A percentile compares a stretch with the other conserved stretches of the same genome.
phyloP scores from a whole-genome alignment of 148 eudicot genomes.

The Amaranthus palmeri region DNA sequence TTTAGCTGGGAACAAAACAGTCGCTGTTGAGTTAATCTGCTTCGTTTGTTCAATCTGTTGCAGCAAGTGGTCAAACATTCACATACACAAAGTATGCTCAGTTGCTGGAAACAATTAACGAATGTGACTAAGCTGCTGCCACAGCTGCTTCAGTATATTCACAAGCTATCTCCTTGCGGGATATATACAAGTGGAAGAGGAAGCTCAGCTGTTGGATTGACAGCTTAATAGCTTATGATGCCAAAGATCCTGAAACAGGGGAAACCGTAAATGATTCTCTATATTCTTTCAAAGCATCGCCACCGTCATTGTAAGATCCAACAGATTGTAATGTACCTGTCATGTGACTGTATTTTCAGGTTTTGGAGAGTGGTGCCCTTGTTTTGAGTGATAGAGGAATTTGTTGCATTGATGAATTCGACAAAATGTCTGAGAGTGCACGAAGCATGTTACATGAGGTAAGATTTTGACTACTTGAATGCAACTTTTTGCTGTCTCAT shows the following conservation, averaged over 20 bases:
- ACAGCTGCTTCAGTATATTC: too few species aligned
- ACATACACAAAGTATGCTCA: too few species aligned
- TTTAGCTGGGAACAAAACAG: too few species aligned
- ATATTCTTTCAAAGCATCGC: neutral
- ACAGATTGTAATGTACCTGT: neutral
- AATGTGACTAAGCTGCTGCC: too few species aligned
- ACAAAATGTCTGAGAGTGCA: constrained; percentile 96
- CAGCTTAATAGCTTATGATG: constrained; percentile 94
- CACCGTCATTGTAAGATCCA: neutral
- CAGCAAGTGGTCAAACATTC: too few species aligned
- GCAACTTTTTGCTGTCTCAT: neutral
- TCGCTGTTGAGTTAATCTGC: too few species aligned
- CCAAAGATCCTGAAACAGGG: constrained; percentile 98
- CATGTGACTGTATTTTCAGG: constrained; percentile 39
- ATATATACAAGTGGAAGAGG: too few species aligned
- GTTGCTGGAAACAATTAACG: too few species aligned
- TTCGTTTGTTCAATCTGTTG: too few species aligned
- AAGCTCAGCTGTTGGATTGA: constrained; percentile 94
- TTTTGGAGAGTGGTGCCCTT: constrained; percentile 97
- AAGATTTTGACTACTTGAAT: neutral
- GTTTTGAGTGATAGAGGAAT: constrained; percentile 95
- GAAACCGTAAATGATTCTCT: constrained; percentile 76
- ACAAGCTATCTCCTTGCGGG: too few species aligned
- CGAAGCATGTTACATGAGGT: constrained; percentile 99
- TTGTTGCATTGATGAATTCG: constrained; percentile 97